Conservation (phyloP, 345 rosid genomes). For the Combretum micranthum region DNA sequence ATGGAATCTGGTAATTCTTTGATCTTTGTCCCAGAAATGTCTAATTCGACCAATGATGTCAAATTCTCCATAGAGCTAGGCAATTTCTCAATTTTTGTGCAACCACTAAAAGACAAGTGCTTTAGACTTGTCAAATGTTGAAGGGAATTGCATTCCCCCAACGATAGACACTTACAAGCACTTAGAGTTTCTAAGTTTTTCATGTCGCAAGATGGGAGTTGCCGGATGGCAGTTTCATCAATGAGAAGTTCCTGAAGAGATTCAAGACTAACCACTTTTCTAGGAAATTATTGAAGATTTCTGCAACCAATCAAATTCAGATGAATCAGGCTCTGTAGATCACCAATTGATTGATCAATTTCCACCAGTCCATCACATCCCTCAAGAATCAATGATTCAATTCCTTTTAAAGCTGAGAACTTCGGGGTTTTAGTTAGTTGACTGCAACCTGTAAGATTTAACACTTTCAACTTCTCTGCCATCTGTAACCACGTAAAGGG, state of each 20-base stretch:
- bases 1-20: neutral
- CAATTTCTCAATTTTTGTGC: rapidly evolving
- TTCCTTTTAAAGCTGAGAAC: neutral
- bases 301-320: conserved; percentile 1
- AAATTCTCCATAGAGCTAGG: neutral
- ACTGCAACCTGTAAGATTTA: conserved; percentile 6
- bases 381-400: conserved; percentile 5
- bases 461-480: conserved; percentile 6
- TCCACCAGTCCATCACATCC: neutral
- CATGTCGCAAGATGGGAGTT: neutral
- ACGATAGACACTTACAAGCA: neutral
- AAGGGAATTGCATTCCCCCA: rapidly evolving
- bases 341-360: neutral
- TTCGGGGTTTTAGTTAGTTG: neutral
- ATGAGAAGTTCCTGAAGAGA: conserved; percentile 3
- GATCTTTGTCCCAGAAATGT: rapidly evolving
- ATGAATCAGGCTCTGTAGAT: neutral
- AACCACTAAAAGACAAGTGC: neutral
- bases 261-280: neutral
- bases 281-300: neutral
- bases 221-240: conserved; percentile 1
- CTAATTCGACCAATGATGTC: neutral
- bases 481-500: neutral
- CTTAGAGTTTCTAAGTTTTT: neutral
- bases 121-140: neutral